Percentiles rank a stretch among this genome's conserved stretches.
These are phyloP conservation scores for Zhuliangozyma parablackwelliae DNA, from an alignment of 1,139 yeast genomes.

Conservation along the genomic window DNA sequence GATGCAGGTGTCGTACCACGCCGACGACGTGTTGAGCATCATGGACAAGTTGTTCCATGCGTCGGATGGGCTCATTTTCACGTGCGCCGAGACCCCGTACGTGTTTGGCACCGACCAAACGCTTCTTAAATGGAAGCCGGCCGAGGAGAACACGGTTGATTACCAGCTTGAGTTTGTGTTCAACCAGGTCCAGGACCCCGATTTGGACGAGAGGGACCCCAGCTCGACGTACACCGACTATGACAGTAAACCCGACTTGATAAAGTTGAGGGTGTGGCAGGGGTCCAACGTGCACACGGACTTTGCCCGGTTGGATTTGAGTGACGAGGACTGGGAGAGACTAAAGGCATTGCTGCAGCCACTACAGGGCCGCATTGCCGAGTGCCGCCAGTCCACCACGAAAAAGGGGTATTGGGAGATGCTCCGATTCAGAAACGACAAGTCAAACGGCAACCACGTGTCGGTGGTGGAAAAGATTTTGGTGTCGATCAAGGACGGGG, in stretches of 20 bases:
- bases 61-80: slow-evolving; percentile 90
- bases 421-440: slow-evolving; percentile 89
- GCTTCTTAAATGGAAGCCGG: slow-evolving; percentile 92
- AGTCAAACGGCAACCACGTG: slow-evolving; percentile 79
- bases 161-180: slow-evolving; percentile 71
- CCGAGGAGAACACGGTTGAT: slow-evolving; percentile 90
- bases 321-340: slow-evolving; percentile 77
- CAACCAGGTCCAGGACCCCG: slow-evolving; percentile 62
- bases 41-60: slow-evolving; percentile 78
- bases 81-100: slow-evolving; percentile 87
- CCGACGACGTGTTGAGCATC: slow-evolving; percentile 70
- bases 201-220: slow-evolving; percentile 65
- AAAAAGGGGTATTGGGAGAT: slow-evolving; percentile 68
- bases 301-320: slow-evolving; percentile 59
- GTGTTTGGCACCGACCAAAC: slow-evolving; percentile 82
- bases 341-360: slow-evolving; percentile 72
- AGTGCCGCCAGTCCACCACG: slow-evolving; percentile 60
- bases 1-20: slow-evolving; percentile 80
- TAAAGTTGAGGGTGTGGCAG: slow-evolving; percentile 69
- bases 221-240: slow-evolving; percentile 75
- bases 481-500: slow-evolving; percentile 83
- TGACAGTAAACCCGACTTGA: slow-evolving; percentile 67
- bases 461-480: slow-evolving; percentile 77
- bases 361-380: slow-evolving; percentile 85
- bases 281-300: slow-evolving; percentile 67